These are phyloP conservation scores for Talaromyces wortmannii DNA, from an alignment of 495 filamentous ascomycete genomes.

Conservation along the genomic window DNA sequence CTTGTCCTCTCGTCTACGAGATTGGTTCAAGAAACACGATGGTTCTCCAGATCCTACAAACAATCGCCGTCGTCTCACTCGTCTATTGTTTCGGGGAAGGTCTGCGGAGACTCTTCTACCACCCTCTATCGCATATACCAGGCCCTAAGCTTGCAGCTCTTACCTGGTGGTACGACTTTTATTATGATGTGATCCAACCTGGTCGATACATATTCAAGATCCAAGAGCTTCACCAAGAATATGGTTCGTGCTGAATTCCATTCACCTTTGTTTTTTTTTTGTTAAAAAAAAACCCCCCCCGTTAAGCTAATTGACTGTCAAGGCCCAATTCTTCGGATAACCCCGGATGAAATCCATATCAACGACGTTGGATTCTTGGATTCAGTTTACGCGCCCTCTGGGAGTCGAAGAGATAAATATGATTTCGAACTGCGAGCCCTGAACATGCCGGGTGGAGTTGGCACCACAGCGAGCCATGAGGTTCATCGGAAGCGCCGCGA, in stretches of 20 bases:
- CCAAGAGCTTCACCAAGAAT: slow-evolving; percentile 27
- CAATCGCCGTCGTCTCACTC: too few relatives aligned
- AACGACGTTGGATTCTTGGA: slow-evolving; percentile 23
- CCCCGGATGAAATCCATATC: slow-evolving; percentile 28
- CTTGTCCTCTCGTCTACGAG: too few relatives aligned
- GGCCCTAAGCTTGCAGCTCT: slow-evolving; percentile 22
- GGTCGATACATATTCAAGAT: slow-evolving; percentile 24
- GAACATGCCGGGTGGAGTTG: slow-evolving; percentile 11
- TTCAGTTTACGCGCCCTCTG: slow-evolving; percentile 14
- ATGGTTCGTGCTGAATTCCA: slow-evolving; percentile 15
- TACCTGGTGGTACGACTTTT: slow-evolving; percentile 17
- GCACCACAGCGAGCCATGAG: slow-evolving; percentile 17
- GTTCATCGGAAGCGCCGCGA: slow-evolving; percentile 27
- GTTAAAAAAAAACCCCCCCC: too few relatives aligned
- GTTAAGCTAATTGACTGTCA: too few relatives aligned
- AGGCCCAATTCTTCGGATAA: slow-evolving; percentile 34
- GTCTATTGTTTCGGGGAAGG: too few relatives aligned
- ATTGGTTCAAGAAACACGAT: too few relatives aligned
- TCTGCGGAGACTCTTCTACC: slow-evolving; percentile 4
- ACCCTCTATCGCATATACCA: slow-evolving; percentile 6
- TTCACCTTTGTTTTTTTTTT: too few relatives aligned
- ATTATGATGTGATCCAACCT: slow-evolving; percentile 1
- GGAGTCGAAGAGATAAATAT: slow-evolving; percentile 16
- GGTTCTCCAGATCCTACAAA: too few relatives aligned
- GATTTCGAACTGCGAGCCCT: slow-evolving; percentile 11